phyloP scores from a whole-genome alignment of 129 eudicot species.

The Flaveria sonorensis region DNA sequence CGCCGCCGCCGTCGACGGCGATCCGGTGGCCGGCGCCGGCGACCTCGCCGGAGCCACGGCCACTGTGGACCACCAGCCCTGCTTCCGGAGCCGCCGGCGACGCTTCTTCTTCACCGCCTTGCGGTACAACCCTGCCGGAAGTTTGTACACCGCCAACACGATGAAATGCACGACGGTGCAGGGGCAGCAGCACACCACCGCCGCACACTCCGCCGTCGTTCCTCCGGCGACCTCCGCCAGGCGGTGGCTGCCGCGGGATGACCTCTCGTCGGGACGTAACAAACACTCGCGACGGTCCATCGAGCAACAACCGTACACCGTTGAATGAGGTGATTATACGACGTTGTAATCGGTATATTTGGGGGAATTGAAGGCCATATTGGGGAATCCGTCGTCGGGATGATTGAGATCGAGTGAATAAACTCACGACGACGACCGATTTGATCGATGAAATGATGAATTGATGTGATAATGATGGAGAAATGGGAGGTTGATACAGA shows the following conservation, averaged over 20 bases:
- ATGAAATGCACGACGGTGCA: conserved; percentile 52
- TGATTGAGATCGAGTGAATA: neutral
- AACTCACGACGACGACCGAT: conserved; percentile 25
- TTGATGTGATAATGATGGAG: conserved; percentile 6
- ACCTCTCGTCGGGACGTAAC: conserved; percentile 25
- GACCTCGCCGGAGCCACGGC: conserved; percentile 8
- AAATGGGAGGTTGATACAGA: conserved; percentile 30
- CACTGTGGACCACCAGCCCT: conserved; percentile 31
- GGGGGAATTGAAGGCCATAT: conserved; percentile 25
- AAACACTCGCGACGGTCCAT: conserved; percentile 41
- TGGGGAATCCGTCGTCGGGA: conserved; percentile 26
- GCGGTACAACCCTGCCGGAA: conserved; percentile 72
- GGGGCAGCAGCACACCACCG: conserved; percentile 74
- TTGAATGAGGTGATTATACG: conserved; percentile 13
- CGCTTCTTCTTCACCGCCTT: conserved; percentile 56
- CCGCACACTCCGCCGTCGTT: conserved; percentile 85
- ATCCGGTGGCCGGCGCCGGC: conserved; percentile 19
- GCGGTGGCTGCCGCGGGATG: conserved; percentile 34
- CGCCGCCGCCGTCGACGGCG: conserved; percentile 28
- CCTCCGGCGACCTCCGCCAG: conserved; percentile 78
- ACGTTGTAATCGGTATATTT: conserved; percentile 1
- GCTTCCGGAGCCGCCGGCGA: conserved; percentile 42
- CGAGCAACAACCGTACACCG: conserved; percentile 12
- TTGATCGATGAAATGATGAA: neutral
- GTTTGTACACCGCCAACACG: conserved; percentile 61